A percentile compares a stretch with the other conserved stretches of the same genome.
Evolutionary conservation across 2,329 filamentous ascomycete genomes (phyloP).

Genomic region (Botrytis porri): DNA sequence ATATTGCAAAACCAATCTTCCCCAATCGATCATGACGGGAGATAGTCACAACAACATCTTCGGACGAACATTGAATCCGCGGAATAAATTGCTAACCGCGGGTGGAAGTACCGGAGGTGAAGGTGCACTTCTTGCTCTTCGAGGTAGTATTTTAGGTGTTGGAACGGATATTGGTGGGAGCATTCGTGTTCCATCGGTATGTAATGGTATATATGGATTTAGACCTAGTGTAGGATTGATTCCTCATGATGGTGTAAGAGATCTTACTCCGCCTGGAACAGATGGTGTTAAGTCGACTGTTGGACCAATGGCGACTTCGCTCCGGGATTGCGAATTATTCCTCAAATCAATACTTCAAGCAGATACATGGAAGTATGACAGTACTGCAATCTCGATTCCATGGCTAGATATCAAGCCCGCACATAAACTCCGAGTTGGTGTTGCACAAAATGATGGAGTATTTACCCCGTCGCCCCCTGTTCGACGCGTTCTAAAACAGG

Average conservation of each 20-base stretch:
- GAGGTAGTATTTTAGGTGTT: conserved; percentile 32
- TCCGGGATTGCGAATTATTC: neutral
- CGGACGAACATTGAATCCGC: conserved; percentile 44
- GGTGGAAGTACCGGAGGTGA: conserved; percentile 37
- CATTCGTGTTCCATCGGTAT: conserved; percentile 3
- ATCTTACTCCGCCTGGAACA: neutral
- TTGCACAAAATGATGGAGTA: neutral
- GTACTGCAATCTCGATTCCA: conserved; percentile 36
- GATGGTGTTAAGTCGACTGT: neutral
- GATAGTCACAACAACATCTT: conserved; percentile 35
- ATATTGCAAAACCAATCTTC: conserved; percentile 39
- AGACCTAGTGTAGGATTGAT: neutral
- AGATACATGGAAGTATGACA: conserved; percentile 31
- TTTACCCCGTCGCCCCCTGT: conserved; percentile 1
- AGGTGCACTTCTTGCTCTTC: conserved; percentile 32
- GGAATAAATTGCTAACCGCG: conserved; percentile 31
- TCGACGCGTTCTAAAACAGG: neutral
- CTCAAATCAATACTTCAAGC: conserved; percentile 19
- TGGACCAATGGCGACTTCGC: neutral
- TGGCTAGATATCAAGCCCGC: neutral
- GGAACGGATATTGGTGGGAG: conserved; percentile 34
- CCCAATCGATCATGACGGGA: neutral
- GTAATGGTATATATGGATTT: conserved; percentile 1
- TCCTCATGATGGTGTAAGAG: neutral
- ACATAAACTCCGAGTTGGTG: neutral